phyloP scores from a whole-genome alignment of 768 basidiomycete species.

The Termitomyces sp. region DNA sequence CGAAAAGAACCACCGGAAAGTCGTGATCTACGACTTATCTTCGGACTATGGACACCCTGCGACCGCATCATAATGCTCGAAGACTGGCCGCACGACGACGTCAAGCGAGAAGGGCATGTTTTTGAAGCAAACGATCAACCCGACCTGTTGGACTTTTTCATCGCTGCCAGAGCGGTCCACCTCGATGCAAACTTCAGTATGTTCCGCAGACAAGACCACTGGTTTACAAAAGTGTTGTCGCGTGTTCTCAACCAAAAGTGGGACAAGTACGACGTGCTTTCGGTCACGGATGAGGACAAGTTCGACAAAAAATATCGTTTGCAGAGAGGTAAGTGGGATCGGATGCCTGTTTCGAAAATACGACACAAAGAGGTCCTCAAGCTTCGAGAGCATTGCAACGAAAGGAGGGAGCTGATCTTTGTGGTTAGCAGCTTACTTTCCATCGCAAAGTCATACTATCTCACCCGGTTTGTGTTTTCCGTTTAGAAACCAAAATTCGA shows the following conservation, averaged over 20 bases:
- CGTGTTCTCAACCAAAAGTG: slow-evolving; percentile 1
- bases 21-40: background rate
- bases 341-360: background rate
- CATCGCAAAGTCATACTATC: background rate
- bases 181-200: background rate
- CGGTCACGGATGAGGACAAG: background rate
- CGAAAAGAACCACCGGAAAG: background rate
- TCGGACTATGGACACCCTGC: background rate
- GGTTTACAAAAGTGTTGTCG: slow-evolving; percentile 1
- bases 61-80: background rate
- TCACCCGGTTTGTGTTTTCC: background rate
- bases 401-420: background rate
- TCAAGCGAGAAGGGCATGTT: background rate
- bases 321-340: background rate
- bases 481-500: background rate
- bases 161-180: slow-evolving; percentile 1
- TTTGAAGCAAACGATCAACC: background rate
- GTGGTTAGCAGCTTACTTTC: background rate
- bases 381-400: background rate
- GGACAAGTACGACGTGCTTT: background rate
- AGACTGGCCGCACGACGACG: background rate
- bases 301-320: background rate
- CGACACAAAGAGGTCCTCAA: slow-evolving; percentile 1
- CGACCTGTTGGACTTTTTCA: background rate
- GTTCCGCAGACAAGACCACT: slow-evolving; percentile 2